A percentile compares a stretch with the other conserved stretches of the same genome.
phyloP scores from a whole-genome alignment of 140 eudicot species.

The Anethum foeniculum region DNA sequence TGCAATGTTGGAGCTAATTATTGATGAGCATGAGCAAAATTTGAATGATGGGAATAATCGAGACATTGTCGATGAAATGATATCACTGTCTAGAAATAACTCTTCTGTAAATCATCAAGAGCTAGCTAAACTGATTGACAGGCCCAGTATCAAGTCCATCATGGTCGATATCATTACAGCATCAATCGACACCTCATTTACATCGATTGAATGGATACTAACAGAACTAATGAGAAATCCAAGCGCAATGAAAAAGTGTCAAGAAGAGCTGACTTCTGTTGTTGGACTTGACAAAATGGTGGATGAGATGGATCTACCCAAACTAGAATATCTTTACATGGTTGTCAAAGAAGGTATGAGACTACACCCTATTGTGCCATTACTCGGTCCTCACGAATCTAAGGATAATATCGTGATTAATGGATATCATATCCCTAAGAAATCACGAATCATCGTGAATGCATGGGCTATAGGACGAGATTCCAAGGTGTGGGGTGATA shows the following conservation, averaged over 20 bases:
- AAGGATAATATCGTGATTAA: constrained; percentile 9
- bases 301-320: constrained; percentile 19
- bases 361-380: neutral
- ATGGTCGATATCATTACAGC: constrained; percentile 16
- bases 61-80: constrained; percentile 1
- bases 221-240: constrained; percentile 27
- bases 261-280: constrained; percentile 15
- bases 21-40: constrained; percentile 1
- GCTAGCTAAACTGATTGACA: constrained; percentile 13
- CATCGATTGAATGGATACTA: constrained; percentile 30
- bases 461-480: constrained; percentile 20
- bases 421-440: constrained; percentile 23
- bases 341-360: constrained; percentile 2
- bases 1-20: neutral
- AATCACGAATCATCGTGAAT: constrained; percentile 15
- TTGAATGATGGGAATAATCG: neutral
- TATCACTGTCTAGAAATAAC: neutral
- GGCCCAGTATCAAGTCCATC: constrained; percentile 14
- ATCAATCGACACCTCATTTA: constrained; percentile 22
- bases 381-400: neutral
- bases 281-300: constrained; percentile 27
- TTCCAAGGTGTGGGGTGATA: constrained; percentile 18
- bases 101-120: neutral
- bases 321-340: constrained; percentile 11
- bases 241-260: constrained; percentile 22